phyloP scores from a whole-genome alignment of 495 filamentous ascomycete species.

The Lepidopterella palustris region DNA sequence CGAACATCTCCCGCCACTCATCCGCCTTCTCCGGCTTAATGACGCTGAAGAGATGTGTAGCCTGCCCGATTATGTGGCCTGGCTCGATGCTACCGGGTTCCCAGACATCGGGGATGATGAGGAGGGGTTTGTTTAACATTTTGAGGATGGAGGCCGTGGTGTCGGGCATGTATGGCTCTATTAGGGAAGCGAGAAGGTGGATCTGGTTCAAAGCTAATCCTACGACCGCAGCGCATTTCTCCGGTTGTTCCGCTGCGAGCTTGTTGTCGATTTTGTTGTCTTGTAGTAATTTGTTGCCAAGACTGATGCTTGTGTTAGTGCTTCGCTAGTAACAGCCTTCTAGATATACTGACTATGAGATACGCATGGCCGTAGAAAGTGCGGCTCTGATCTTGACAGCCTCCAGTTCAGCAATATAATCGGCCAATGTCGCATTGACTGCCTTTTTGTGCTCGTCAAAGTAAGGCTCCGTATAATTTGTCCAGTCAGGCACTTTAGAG shows the following conservation, averaged over 20 bases:
- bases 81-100: conserved; percentile 53
- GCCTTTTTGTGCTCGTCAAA: conserved; percentile 53
- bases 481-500: conserved; percentile 62
- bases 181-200: conserved; percentile 68
- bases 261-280: conserved; percentile 76
- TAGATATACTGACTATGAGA: too few species aligned
- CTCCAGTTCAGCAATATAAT: conserved; percentile 69
- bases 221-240: conserved; percentile 66
- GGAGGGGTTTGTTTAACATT: conserved; percentile 61
- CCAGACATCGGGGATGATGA: conserved; percentile 68
- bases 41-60: conserved; percentile 72
- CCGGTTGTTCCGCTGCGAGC: conserved; percentile 63
- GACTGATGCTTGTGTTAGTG: too few species aligned
- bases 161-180: conserved; percentile 68
- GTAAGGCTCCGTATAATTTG: conserved; percentile 38
- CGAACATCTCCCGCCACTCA: conserved; percentile 76
- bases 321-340: too few species aligned
- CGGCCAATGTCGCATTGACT: conserved; percentile 55
- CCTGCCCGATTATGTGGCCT: conserved; percentile 75
- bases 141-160: conserved; percentile 67
- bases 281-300: conserved; percentile 79
- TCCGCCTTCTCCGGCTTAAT: conserved; percentile 77
- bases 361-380: conserved; percentile 60
- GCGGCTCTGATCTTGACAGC: conserved; percentile 69
- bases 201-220: conserved; percentile 72